A percentile compares a stretch with the other conserved stretches of the same genome.
Evolutionary conservation across 2,329 filamentous ascomycete genomes (phyloP).

Genomic region (Cercospora janseana): DNA sequence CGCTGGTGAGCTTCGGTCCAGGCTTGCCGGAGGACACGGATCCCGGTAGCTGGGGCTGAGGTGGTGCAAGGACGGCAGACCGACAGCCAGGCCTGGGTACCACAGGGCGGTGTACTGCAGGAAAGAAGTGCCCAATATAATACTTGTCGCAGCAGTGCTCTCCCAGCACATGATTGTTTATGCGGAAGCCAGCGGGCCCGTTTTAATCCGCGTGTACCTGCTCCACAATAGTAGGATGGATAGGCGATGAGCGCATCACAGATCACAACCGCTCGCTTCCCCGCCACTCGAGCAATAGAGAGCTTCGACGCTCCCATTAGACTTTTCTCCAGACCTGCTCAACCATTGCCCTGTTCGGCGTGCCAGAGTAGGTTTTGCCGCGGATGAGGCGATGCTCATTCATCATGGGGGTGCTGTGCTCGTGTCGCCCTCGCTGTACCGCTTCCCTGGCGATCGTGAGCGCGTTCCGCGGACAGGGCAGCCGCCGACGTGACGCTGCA

Average conservation of each 20-base stretch:
- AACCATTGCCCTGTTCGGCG: too few species aligned
- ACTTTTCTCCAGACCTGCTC: too few species aligned
- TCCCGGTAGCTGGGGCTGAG: background rate
- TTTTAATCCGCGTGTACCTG: background rate
- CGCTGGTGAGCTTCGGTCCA: background rate
- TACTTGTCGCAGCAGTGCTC: too few species aligned
- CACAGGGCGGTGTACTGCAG: too few species aligned
- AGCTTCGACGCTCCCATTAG: too few species aligned
- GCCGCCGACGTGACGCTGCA: conserved; percentile 11
- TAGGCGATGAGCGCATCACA: conserved; percentile 2
- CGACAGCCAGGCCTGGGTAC: background rate
- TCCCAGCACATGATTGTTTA: too few species aligned
- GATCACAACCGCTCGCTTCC: conserved; percentile 1
- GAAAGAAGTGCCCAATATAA: too few species aligned
- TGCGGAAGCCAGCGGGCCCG: background rate
- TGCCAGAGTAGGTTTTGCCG: too few species aligned
- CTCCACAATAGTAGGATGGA: background rate
- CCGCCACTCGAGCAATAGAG: too few species aligned
- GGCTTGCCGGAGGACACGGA: background rate
- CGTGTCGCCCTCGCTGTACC: too few species aligned
- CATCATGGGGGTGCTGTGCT: too few species aligned
- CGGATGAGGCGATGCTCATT: too few species aligned
- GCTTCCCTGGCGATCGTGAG: background rate
- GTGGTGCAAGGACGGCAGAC: background rate
- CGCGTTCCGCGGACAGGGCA: background rate